Evolutionary conservation across 129 eudicot species (phyloP), one percentile per base, ranked within the genome.

Genomic region (Silybum marianum): DNA sequence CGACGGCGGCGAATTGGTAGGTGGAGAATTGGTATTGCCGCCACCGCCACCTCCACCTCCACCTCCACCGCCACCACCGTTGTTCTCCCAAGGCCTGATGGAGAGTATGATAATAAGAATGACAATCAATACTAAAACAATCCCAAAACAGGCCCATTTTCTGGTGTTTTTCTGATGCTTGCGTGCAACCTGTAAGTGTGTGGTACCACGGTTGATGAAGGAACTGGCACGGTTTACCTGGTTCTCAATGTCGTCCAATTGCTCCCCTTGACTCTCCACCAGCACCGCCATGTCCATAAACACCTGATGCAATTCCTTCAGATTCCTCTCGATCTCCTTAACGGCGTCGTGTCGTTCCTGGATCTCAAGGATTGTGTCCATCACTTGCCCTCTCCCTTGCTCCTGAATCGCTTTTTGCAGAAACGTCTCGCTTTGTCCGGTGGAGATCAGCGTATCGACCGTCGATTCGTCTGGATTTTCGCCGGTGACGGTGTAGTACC

Each of bases 281-380:
- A 93, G 25, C 18, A 91, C 97, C 42, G 97, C 97, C 98, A 93
- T 93, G n/a, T 93, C 98, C 87, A 93, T 14, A 34, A 93, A 93
- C 7, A 93, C 93, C 76, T 93, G 98, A 65, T 93, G 97, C 83
- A 93, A 23, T 24, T 91, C 98, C 78, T 51, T 89, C 84, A 93
- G 10, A 63, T 91, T 91, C 94, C 80, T 87, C 84, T 93, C 97
- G 26, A 93, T 83, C 2, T 87, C 93, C 81, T 80, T 87, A 13
- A 93, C 97, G 2, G 97, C 98, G 19, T 93, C 97, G 73, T 93
- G 97, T 69, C 98, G 78, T 69, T 93, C 98, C 75, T 91, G 97
- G 22, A 93, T 93, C 86, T 93, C 98, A 68, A 86, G 65, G 0
- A 93, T 86, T 23, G 97, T 90, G 65, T 93, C 98, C 97, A 93